Conservation (phyloP, 176 grass and related monocot genomes). For the Thinopyrum elongatum region DNA sequence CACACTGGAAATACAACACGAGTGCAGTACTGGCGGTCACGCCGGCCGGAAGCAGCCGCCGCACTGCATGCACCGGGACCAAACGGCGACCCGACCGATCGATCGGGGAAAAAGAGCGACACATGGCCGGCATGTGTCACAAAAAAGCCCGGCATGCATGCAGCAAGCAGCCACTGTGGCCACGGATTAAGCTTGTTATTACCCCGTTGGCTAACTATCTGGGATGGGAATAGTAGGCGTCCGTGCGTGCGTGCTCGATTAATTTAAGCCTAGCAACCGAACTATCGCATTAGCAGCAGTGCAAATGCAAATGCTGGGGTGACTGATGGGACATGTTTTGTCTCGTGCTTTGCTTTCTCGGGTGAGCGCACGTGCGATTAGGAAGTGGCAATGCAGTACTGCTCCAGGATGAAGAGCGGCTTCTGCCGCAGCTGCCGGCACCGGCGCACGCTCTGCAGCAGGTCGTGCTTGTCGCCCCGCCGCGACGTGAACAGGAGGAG, state of each 20-base stretch:
- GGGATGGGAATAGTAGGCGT: slow-evolving; percentile 1
- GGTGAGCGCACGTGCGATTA: background rate
- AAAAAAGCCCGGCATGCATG: slow-evolving; percentile 33
- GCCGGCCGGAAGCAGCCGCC: background rate
- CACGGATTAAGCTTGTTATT: slow-evolving; percentile 30
- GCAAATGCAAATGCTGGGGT: background rate
- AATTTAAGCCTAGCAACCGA: slow-evolving; percentile 21
- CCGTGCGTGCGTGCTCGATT: slow-evolving; percentile 29
- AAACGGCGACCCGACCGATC: slow-evolving; percentile 28
- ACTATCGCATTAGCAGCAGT: slow-evolving; percentile 9
- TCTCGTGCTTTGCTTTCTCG: background rate
- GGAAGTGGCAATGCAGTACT: slow-evolving; percentile 84
- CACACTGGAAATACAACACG: slow-evolving; percentile 36
- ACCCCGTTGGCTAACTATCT: background rate
- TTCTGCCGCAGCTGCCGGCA: slow-evolving; percentile 83
- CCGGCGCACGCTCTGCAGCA: slow-evolving; percentile 72
- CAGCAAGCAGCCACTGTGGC: slow-evolving; percentile 41
- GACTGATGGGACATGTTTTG: too few relatives aligned
- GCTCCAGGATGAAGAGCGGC: slow-evolving; percentile 85
- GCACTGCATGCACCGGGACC: slow-evolving; percentile 32
- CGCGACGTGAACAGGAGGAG: slow-evolving; percentile 66
- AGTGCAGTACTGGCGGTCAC: background rate
- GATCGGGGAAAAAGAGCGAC: background rate
- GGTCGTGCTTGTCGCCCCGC: slow-evolving; percentile 55
- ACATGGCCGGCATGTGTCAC: slow-evolving; percentile 35